These are phyloP conservation scores for Wickerhamomyces kurtzmanii DNA, from an alignment of 805 yeast species.

Conservation along the genomic window DNA sequence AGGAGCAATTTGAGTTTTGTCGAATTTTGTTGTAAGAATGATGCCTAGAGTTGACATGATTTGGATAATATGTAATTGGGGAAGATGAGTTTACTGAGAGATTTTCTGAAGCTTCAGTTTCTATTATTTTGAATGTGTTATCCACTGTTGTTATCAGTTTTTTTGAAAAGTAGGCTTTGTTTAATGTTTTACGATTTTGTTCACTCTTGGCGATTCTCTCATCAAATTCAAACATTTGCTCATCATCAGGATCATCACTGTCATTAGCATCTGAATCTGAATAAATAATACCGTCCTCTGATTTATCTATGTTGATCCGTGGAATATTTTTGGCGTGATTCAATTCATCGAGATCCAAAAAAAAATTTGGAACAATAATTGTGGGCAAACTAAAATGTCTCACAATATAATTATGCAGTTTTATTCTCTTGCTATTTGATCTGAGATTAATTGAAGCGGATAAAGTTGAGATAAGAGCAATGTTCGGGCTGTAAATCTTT, in stretches of 20 bases:
- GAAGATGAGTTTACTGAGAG: too few relatives aligned
- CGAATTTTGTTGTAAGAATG: too few relatives aligned
- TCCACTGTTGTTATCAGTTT: too few relatives aligned
- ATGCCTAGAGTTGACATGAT: too few relatives aligned
- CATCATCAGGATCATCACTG: neutral
- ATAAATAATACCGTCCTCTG: neutral
- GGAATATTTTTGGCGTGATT: neutral
- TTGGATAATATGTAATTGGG: too few relatives aligned
- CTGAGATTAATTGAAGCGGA: slow-evolving; percentile 1
- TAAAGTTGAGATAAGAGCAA: slow-evolving; percentile 9
- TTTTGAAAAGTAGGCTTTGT: too few relatives aligned
- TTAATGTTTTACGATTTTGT: too few relatives aligned
- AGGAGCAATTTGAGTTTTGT: too few relatives aligned
- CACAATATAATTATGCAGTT: slow-evolving; percentile 11
- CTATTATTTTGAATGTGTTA: too few relatives aligned
- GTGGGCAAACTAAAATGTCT: slow-evolving; percentile 11
- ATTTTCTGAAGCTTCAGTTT: too few relatives aligned
- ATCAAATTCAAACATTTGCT: too few relatives aligned
- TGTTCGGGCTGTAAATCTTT: slow-evolving; percentile 11
- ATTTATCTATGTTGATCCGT: neutral
- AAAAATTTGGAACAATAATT: slow-evolving; percentile 10
- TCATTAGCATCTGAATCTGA: neutral
- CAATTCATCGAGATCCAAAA: slow-evolving; percentile 5
- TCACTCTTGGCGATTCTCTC: too few relatives aligned
- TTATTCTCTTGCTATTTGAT: slow-evolving; percentile 2